Evolutionary conservation across 805 yeast genomes (phyloP).

Genomic region (Candida broadrunensis): DNA sequence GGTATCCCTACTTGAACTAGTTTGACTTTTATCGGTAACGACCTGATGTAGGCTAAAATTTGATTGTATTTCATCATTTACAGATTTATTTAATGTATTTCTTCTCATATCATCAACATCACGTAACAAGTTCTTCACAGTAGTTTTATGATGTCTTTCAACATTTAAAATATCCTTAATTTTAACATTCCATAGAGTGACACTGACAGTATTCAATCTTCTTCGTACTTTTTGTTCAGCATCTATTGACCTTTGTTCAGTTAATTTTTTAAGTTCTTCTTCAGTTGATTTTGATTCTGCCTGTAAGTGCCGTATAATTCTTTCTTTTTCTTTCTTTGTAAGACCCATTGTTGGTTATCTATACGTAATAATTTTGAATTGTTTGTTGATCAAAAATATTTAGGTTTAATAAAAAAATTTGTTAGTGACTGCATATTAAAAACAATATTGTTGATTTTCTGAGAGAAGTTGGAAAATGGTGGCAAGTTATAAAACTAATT

Average conservation of each 20-base stretch:
- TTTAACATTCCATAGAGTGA: constrained; percentile 48
- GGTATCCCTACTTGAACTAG: not conserved
- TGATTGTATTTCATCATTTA: not conserved
- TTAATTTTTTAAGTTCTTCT: constrained; percentile 20
- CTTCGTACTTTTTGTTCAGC: constrained; percentile 37
- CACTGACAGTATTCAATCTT: constrained; percentile 44
- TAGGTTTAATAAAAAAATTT: too few species aligned
- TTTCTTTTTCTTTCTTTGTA: constrained; percentile 34
- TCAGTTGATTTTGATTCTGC: constrained; percentile 17
- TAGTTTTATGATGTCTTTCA: constrained; percentile 40
- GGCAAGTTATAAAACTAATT: not conserved
- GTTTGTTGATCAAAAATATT: too few species aligned
- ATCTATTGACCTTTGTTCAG: constrained; percentile 18
- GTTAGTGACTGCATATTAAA: too few species aligned
- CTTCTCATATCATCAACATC: constrained; percentile 14
- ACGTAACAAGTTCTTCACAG: constrained; percentile 25
- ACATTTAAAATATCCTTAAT: constrained; percentile 41
- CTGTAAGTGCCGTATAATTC: constrained; percentile 28
- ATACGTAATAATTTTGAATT: too few species aligned
- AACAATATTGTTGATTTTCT: too few species aligned
- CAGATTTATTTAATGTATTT: not conserved
- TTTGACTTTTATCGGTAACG: not conserved
- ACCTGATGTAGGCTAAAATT: not conserved
- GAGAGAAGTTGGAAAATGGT: not conserved
- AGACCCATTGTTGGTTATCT: constrained; percentile 8